Base-by-base conservation (phyloP, 306 rosid genomes). In the Trifolium subterraneum region DNA sequence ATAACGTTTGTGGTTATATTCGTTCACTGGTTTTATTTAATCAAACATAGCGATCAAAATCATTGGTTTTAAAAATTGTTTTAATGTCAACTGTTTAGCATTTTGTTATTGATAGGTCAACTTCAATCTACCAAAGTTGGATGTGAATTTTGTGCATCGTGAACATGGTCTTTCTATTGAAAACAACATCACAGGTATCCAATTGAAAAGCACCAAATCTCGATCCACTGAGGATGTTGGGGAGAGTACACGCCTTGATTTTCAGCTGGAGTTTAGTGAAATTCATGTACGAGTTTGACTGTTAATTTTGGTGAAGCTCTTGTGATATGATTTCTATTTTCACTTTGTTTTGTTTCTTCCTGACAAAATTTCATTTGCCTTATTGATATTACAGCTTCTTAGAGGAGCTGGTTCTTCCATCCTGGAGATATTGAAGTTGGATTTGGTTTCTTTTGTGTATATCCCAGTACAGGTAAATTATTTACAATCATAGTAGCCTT, bases 151-250 rank as follows among this genome's bases (percentile, higher is more conserved):
- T 82, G 87, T 78, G 75, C 99, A 92, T 77, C 87, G 73, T 16
- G 99, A 90, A 78, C 85, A 44, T 71, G 79, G 87, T 78, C 82
- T 95, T 76, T 81, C 66, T 16, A 68, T 90, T 71, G 96, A 88
- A 84, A 92, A 90, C 86, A 92, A 90, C 86, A 95, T 95, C 81
- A 87, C 86, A 84, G 99, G 99, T 56, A 87, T 95, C 86, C 92
- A 92, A 67, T 83, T 95, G 74, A 95, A 70, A 71, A 92, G 88
- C 79, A 81, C 71, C 72, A 95, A 92, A 85, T 88, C 96, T 45
- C 87, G 78, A 48, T 88, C 92, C 65, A 82, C 64, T 45, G 99
- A 95, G 83, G 98, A 95, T 72, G 81, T 85, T 58, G 96, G 97
- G 80, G 99, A 95, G 78, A 88, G 93, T 68, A 88, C 90, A 8